Evolutionary conservation across 2,329 filamentous ascomycete species (phyloP).

Genomic region (Aspergillus aculeatinus): DNA sequence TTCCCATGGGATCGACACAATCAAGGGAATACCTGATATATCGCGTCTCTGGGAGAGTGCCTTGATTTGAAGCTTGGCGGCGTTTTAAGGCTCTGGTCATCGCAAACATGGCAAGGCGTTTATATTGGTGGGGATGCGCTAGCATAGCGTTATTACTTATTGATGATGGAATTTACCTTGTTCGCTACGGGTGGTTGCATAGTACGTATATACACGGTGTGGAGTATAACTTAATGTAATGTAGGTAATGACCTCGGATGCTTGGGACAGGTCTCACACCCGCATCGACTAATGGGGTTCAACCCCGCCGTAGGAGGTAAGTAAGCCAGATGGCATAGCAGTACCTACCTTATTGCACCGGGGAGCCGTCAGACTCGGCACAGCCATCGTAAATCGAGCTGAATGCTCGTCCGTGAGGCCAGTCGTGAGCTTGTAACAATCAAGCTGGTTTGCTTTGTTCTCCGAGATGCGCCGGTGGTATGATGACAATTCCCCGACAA

Average conservation of each 20-base stretch:
- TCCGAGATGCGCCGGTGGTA: neutral
- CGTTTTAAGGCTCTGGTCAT: neutral
- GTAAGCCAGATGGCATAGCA: no score
- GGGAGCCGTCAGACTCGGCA: no score
- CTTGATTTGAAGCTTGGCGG: neutral
- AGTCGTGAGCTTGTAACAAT: no score
- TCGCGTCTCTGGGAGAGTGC: neutral
- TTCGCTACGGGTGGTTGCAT: neutral
- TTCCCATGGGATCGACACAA: neutral
- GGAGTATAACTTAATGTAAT: neutral
- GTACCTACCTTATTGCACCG: neutral
- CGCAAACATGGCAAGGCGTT: slow-evolving; percentile 3
- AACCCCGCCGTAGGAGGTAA: no score
- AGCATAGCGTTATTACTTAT: neutral
- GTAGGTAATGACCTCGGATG: no score
- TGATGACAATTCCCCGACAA: neutral
- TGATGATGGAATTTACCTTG: neutral
- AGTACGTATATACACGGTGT: no score
- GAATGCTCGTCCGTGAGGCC: no score
- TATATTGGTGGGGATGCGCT: neutral
- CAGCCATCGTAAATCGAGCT: no score
- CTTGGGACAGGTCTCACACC: no score
- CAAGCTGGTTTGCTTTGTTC: neutral
- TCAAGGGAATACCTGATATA: neutral
- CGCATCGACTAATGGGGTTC: no score